Base-by-base conservation (phyloP, 257 asterid species). In the Catharanthus roseus region DNA sequence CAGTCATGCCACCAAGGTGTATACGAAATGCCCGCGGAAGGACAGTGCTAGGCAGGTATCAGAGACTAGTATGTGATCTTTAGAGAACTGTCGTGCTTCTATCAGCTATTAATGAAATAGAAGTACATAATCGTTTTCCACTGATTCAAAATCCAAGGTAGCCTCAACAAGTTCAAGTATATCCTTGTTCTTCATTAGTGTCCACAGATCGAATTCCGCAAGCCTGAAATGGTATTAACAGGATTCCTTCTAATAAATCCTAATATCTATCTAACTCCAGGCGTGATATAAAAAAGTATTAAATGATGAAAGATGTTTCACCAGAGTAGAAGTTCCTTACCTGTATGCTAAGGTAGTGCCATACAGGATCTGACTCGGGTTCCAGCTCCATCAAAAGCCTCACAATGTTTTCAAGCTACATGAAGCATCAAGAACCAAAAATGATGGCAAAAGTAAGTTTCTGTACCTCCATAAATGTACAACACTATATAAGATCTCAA, bases 341-440 rank as follows among this genome's bases (percentile, higher is more conserved):
- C 96, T 93, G 96, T 80, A 90, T 83, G 72, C 80, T 91, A 74
- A 93, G 82, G 88, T 93, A 93, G 83, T 89, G 96, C 87, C 93
- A 87, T 68, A 90, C 89, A 76, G 98, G 98, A 88, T 93, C 97
- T 24, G 97, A 86, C 76, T 89, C 98, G 29, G 98, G 96, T 68
- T 93, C 98, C 82, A 93, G 93, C 86, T 93, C 98, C 95, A 87
- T 73, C 67, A 93, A 80, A 81, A 90, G 96, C 73, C 98, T 88
- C 81, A 90, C 96, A 13, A 83, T 86, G 82, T 93, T 93, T 85
- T 93, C 98, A 83, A 93, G 98, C 99, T 93, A 77, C 89, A 89
- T 13, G 74, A 87, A 74, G 70, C 79, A 80, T 70, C 76, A 82
- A 76, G 50, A 65, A 80, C 38, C 5, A 55, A 13, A 28, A 4